phyloP scores from a whole-genome alignment of 768 basidiomycete species.

The Royoungia palumana region DNA sequence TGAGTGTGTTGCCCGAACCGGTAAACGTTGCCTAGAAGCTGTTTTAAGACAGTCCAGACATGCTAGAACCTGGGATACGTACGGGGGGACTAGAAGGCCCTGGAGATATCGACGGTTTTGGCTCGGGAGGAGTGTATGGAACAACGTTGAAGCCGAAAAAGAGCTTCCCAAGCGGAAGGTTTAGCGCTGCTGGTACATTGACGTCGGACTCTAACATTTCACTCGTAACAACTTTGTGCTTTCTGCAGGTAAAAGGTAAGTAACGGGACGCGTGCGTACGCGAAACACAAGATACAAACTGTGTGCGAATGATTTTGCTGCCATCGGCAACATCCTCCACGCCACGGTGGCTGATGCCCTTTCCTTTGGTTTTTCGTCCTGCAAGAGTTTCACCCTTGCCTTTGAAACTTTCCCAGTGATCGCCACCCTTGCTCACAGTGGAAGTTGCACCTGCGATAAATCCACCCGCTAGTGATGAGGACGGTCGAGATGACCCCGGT shows the following conservation, averaged over 20 bases:
- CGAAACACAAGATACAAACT: conserved; percentile 52
- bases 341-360: conserved; percentile 82
- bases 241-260: conserved; percentile 43
- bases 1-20: conserved; percentile 68
- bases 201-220: conserved; percentile 67
- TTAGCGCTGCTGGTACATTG: conserved; percentile 86
- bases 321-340: conserved; percentile 73
- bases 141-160: conserved; percentile 94
- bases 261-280: background rate
- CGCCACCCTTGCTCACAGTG: conserved; percentile 70
- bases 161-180: conserved; percentile 87
- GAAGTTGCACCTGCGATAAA: conserved; percentile 51
- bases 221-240: conserved; percentile 81
- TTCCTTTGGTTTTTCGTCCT: conserved; percentile 93
- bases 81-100: conserved; percentile 30
- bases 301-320: conserved; percentile 88
- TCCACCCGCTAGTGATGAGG: conserved; percentile 67
- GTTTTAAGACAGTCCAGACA: background rate
- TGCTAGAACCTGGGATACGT: conserved; percentile 9
- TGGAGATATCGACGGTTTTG: conserved; percentile 23
- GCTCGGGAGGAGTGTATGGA: conserved; percentile 56
- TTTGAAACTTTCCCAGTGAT: conserved; percentile 94
- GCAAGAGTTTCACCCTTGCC: conserved; percentile 89
- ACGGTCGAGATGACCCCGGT: conserved; percentile 81
- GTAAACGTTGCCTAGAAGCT: conserved; percentile 45